phyloP scores from a whole-genome alignment of 1,139 yeast species.

The Taphrina deformans region DNA sequence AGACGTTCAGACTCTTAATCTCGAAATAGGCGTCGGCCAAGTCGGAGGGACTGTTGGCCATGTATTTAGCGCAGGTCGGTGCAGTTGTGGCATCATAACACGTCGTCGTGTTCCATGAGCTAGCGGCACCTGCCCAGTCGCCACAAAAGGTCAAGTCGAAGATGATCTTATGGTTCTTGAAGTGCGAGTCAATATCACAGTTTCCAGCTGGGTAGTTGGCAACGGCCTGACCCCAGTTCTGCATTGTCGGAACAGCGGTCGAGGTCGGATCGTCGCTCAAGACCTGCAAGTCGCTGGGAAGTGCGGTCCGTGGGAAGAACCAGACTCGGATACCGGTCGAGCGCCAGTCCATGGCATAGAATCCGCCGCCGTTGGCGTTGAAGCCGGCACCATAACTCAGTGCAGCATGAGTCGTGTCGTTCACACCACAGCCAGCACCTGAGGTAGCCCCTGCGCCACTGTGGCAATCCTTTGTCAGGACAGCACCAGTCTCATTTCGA shows the following conservation, averaged over 20 bases:
- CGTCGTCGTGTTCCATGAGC: background rate
- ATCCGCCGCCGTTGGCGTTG: constrained; percentile 22
- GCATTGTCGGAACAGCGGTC: constrained; percentile 13
- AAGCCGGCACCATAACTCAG: constrained; percentile 27
- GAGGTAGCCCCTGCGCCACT: constrained; percentile 17
- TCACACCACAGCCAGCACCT: constrained; percentile 33
- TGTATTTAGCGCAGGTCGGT: constrained; percentile 24
- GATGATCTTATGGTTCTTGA: constrained; percentile 25
- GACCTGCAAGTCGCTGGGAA: constrained; percentile 27
- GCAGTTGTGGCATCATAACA: constrained; percentile 15
- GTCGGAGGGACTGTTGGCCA: constrained; percentile 27
- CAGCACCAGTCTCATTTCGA: constrained; percentile 27
- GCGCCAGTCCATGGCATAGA: constrained; percentile 34
- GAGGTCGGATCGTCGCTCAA: constrained; percentile 21
- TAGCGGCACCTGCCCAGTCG: constrained; percentile 35
- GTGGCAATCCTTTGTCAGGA: constrained; percentile 18
- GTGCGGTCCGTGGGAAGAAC: constrained; percentile 31
- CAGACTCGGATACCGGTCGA: constrained; percentile 31
- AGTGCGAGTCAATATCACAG: constrained; percentile 28
- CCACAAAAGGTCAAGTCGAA: constrained; percentile 34
- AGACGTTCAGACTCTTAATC: constrained; percentile 26
- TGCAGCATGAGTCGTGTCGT: constrained; percentile 6
- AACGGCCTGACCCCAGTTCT: constrained; percentile 11
- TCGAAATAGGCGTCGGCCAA: constrained; percentile 33
- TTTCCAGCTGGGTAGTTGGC: constrained; percentile 24